A percentile compares a stretch with the other conserved stretches of the same genome.
phyloP scores from a whole-genome alignment of 768 basidiomycete species.

The Gymnopilus dilepis region DNA sequence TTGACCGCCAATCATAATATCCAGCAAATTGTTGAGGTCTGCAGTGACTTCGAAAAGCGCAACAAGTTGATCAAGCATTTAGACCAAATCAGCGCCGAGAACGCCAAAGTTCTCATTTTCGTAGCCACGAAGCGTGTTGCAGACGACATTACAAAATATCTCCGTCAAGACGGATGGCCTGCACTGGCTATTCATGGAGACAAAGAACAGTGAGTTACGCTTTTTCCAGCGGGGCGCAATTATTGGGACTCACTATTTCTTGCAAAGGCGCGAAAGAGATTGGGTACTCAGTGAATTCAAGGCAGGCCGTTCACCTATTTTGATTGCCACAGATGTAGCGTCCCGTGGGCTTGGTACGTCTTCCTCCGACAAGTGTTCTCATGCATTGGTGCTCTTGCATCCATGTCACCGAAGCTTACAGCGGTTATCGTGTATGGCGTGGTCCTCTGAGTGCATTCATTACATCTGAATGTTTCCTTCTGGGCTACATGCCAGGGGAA shows the following conservation, averaged over 20 bases:
- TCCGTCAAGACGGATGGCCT: slow-evolving; percentile 99
- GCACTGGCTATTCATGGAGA: slow-evolving; percentile 99
- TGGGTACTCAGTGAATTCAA: slow-evolving; percentile 99
- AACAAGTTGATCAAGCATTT: slow-evolving; percentile 95
- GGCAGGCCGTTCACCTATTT: slow-evolving; percentile 94
- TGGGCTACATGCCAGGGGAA: slow-evolving; percentile 26
- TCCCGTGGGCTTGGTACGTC: slow-evolving; percentile 99
- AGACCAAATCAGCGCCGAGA: slow-evolving; percentile 94
- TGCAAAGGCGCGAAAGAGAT: slow-evolving; percentile 88
- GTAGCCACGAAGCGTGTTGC: slow-evolving; percentile 97
- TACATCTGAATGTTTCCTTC: slow-evolving; percentile 25
- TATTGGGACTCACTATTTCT: slow-evolving; percentile 6
- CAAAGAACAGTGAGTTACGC: slow-evolving; percentile 86
- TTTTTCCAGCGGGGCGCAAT: neutral
- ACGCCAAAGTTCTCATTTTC: slow-evolving; percentile 98
- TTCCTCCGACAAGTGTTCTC: slow-evolving; percentile 35
- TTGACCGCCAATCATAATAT: slow-evolving; percentile 99
- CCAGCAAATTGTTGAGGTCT: slow-evolving; percentile 93
- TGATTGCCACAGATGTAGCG: slow-evolving; percentile 99
- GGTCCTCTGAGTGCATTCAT: slow-evolving; percentile 29
- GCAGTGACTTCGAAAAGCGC: slow-evolving; percentile 97
- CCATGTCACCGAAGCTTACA: slow-evolving; percentile 29
- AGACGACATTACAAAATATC: slow-evolving; percentile 97
- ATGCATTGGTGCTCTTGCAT: slow-evolving; percentile 33
- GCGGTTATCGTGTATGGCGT: slow-evolving; percentile 24